Percentiles rank a stretch among this genome's conserved stretches.
Conservation (phyloP, 1,284 basidiomycete genomes). For the Paramarasmius palmivorus region DNA sequence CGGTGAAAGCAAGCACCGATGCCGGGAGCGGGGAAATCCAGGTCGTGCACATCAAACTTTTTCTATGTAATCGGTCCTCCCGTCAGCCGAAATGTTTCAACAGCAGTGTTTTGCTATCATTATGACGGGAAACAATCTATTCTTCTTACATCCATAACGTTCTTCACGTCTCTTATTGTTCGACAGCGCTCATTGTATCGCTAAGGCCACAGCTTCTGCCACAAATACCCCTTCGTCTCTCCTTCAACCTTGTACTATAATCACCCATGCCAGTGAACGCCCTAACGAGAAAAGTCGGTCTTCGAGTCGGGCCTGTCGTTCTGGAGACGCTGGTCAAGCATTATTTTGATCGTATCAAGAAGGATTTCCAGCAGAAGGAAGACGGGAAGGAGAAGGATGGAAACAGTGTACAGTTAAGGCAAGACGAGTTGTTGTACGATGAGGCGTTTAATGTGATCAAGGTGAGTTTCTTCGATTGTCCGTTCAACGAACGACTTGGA, state of each 20-base stretch:
- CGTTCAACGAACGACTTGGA: conserved; percentile 3
- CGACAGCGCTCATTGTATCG: too few relatives aligned
- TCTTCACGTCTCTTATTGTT: too few relatives aligned
- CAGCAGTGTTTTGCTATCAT: too few relatives aligned
- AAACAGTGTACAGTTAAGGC: conserved; percentile 49
- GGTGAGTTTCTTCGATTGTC: conserved; percentile 38
- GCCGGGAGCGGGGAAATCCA: not conserved
- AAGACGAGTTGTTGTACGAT: conserved; percentile 83
- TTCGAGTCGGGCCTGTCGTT: conserved; percentile 73
- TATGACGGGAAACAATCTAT: too few relatives aligned
- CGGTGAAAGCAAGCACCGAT: not conserved
- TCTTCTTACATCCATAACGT: too few relatives aligned
- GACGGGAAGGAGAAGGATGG: conserved; percentile 22
- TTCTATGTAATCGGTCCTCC: too few relatives aligned
- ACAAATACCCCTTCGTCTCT: not conserved
- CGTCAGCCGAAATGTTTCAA: too few relatives aligned
- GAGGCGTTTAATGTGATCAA: conserved; percentile 81
- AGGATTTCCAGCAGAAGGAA: conserved; percentile 24
- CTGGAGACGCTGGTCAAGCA: conserved; percentile 82
- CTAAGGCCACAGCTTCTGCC: too few relatives aligned
- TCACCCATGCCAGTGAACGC: conserved; percentile 33
- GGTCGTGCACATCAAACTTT: too few relatives aligned
- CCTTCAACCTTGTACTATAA: not conserved
- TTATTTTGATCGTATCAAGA: conserved; percentile 69
- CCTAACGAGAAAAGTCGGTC: conserved; percentile 59